Conservation (phyloP, 2,329 filamentous ascomycete genomes). For the Didymellaceae sp. region DNA sequence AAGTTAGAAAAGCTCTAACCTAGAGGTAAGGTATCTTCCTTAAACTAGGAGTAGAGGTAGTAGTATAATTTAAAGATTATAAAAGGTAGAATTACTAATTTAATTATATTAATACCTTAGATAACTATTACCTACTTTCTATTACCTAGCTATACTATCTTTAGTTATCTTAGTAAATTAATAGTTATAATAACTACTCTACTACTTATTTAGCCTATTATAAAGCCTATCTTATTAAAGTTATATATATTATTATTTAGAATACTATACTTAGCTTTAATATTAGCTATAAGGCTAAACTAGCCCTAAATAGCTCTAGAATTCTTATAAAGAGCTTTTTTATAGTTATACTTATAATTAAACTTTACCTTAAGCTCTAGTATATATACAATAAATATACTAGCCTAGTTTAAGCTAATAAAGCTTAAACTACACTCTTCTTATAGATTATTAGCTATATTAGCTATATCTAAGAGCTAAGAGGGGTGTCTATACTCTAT, state of each 20-base stretch:
- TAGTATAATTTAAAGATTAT: neutral
- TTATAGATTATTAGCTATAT: no score
- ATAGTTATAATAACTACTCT: slow-evolving; percentile 1
- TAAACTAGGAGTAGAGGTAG: no score
- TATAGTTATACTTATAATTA: no score
- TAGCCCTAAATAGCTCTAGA: neutral
- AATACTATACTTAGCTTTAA: slow-evolving; percentile 16
- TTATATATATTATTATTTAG: slow-evolving; percentile 17
- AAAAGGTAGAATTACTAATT: neutral
- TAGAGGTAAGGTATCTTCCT: no score
- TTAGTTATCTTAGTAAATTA: neutral
- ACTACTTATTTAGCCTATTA: slow-evolving; percentile 17
- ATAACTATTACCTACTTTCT: neutral
- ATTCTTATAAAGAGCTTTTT: no score
- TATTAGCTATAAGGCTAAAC: slow-evolving; percentile 5
- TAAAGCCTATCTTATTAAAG: slow-evolving; percentile 23
- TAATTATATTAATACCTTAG: neutral
- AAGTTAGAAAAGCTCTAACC: no score
- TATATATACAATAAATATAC: no score
- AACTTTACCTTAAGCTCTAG: no score
- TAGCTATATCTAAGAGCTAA: no score
- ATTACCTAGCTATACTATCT: neutral
- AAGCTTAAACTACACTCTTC: no score
- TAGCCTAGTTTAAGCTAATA: no score
- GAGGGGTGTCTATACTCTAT: no score